Base-by-base conservation (phyloP, 2,329 filamentous ascomycete genomes). In the Colletotrichum magnum region DNA sequence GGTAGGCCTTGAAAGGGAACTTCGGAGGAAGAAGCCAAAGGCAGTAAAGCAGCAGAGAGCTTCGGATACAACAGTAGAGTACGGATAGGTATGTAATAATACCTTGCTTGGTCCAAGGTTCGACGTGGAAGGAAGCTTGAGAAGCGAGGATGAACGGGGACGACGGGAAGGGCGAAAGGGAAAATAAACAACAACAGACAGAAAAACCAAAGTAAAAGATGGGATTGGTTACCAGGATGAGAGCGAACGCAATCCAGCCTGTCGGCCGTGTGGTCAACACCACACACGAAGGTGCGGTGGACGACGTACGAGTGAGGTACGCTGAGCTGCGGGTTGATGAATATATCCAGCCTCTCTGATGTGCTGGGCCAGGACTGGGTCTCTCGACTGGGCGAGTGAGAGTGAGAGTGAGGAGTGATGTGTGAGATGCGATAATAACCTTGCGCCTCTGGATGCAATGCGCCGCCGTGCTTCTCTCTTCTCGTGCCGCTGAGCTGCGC, bases 261-360 rank as follows among this genome's bases (percentile, higher is more conserved):
- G 63, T 48, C 66, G 43, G 43, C 45, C 41, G 45, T 47, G 13
- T n/a, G 59, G 64, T 66, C 56, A 50, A 56, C 66, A 69, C 66
- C 62, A 69, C 66, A 69, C 66, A 57, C 56, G 51, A 57, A 16
- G 45, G 66, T 69, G 66, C 51, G 62, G 66, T 66, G 62, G 54
- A 51, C 54, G 41, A 65, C 48, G 45, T 47, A 52, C n/a, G 12
- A 21, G 48, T 52, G 45, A 47, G 16, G 45, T 18, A 47, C 45
- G 32, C 32, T 32, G 28, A 24, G 21, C 28, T 36, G 32, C 32
- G 32, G 32, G 32, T 10, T 10, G 32, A 36, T 36, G 32, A 10
- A 36, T 36, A 36, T 36, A 36, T 36, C 32, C 32, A 36, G 32
- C 7, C 32, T 36, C 21, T 24, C 21, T 24, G 21, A 36, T 36